A percentile compares a stretch with the other conserved stretches of the same genome.
Evolutionary conservation across 495 filamentous ascomycete genomes (phyloP).

Genomic region (Umbilicaria muhlenbergii): DNA sequence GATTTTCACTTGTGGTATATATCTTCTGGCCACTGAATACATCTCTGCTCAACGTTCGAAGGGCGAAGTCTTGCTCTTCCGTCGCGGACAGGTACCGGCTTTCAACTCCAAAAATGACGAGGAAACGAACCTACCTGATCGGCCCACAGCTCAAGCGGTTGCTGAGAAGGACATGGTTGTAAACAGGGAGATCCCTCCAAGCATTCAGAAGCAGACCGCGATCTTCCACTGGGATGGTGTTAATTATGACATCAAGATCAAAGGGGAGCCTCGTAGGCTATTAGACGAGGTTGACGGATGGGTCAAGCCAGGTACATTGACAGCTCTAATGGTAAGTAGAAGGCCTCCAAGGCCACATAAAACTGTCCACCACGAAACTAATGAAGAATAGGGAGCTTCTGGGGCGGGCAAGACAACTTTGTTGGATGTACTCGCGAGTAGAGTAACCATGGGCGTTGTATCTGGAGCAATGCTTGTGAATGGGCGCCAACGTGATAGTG

Average conservation of each 20-base stretch:
- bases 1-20: slow-evolving; percentile 44
- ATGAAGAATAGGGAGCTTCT: slow-evolving; percentile 27
- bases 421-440: slow-evolving; percentile 42
- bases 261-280: slow-evolving; percentile 55
- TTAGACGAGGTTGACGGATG: slow-evolving; percentile 76
- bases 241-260: slow-evolving; percentile 82
- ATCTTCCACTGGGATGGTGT: slow-evolving; percentile 82
- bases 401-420: slow-evolving; percentile 48
- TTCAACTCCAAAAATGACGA: slow-evolving; percentile 42
- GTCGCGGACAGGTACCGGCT: slow-evolving; percentile 51
- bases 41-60: slow-evolving; percentile 68
- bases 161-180: slow-evolving; percentile 13
- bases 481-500: slow-evolving; percentile 54
- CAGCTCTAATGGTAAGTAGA: slow-evolving; percentile 51
- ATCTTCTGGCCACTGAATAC: slow-evolving; percentile 58
- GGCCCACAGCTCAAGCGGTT: slow-evolving; percentile 16
- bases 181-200: slow-evolving; percentile 13
- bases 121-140: slow-evolving; percentile 24
- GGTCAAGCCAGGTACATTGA: slow-evolving; percentile 82
- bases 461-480: slow-evolving; percentile 77
- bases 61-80: slow-evolving; percentile 80
- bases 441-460: slow-evolving; percentile 76
- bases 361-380: slow-evolving; percentile 46
- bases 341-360: slow-evolving; percentile 40
- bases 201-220: slow-evolving; percentile 43